Base-by-base conservation (phyloP, 306 rosid species). In the Medicago ruthenica region DNA sequence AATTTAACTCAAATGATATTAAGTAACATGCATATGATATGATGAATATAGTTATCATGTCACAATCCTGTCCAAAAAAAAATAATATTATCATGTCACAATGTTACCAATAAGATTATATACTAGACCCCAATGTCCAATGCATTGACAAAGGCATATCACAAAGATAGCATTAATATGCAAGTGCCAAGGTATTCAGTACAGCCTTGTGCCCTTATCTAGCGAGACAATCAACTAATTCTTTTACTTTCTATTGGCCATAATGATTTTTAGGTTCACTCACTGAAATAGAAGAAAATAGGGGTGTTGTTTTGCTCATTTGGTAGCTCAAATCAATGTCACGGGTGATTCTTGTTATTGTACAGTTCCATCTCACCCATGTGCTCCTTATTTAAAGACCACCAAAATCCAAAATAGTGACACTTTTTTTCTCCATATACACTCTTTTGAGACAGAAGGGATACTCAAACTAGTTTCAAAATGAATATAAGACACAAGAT, bases 151-250 rank as follows among this genome's bases (percentile, higher is more conserved):
- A 41, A 65, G 31, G n/a, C 73, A 24, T 51, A 14, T 40, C 13
- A 22, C 60, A 66, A 27, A 21, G 59, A 60, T 20, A 8, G 37
- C 15, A 53, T 15, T 34, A 69, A 47, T 45, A 47, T 47, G 44
- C 78, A 79, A 79, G 83, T 79, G 64, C 74, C 79, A 72, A 74
- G 42, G 79, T 36, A 44, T n/a, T 47, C 47, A 67, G 76, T 21
- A 51, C 84, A 60, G 10, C 76, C 60, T 69, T 60, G 59, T 60
- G 22, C 57, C 76, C 51, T 69, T 60, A 51, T 60, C 36, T 66
- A 27, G 63, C 31, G 24, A 63, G 71, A 76, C 69, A 61, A 15
- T 60, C 16, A 66, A 39, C 16, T 3, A 16, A 51, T 41, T 36
- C 50, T 42, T 31, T 82, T 31, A 6, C 65, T 61, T 69, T 53